Evolutionary conservation across 306 rosid species (phyloP).

Genomic region (Cicer pinnatifidum): DNA sequence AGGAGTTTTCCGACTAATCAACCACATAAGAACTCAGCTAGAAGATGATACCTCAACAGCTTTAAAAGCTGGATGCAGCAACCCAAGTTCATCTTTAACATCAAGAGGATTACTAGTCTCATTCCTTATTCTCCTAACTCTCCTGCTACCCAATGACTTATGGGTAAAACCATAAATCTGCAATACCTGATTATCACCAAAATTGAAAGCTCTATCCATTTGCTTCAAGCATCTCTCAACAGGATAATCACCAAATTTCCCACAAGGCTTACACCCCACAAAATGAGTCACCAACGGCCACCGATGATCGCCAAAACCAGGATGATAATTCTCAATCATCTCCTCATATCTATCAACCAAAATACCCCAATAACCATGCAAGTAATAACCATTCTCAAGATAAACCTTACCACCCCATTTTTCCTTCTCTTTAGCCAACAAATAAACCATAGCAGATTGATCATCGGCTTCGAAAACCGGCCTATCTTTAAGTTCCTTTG

Average conservation of each 20-base stretch:
- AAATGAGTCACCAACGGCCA: conserved; percentile 97
- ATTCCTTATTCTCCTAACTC: conserved; percentile 72
- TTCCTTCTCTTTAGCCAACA: conserved; percentile 58
- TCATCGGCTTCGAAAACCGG: conserved; percentile 88
- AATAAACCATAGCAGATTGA: conserved; percentile 81
- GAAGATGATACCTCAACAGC: conserved; percentile 60
- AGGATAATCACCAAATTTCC: conserved; percentile 86
- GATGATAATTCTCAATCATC: conserved; percentile 72
- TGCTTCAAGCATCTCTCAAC: conserved; percentile 85
- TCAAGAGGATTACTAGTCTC: conserved; percentile 73
- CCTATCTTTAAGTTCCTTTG: conserved; percentile 65
- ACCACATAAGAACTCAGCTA: conserved; percentile 14
- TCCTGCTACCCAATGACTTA: conserved; percentile 63
- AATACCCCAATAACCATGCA: conserved; percentile 93
- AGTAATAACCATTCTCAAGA: conserved; percentile 68
- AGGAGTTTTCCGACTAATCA: no score
- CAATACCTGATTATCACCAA: conserved; percentile 85
- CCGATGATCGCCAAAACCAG: conserved; percentile 84
- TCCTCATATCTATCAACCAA: conserved; percentile 87
- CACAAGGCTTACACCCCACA: conserved; percentile 95
- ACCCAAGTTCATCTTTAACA: conserved; percentile 72
- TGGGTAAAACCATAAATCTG: conserved; percentile 86
- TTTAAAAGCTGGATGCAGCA: conserved; percentile 80
- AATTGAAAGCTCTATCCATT: conserved; percentile 87
- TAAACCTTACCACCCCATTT: conserved; percentile 80